These are phyloP conservation scores for Mercurialis annua DNA, from an alignment of 345 rosid genomes.

Conservation along the genomic window DNA sequence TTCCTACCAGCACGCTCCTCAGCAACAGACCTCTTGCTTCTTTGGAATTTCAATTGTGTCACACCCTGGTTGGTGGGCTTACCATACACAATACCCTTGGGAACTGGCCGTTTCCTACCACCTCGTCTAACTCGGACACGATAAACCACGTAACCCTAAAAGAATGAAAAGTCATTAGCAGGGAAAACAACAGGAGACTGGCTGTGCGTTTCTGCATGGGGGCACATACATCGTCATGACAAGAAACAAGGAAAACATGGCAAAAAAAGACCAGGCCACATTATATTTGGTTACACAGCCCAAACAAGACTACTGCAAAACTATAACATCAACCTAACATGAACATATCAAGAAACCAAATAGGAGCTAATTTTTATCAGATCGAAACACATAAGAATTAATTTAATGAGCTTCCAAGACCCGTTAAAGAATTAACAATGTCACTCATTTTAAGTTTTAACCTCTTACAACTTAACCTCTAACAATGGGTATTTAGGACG, in stretches of 20 bases:
- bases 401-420: no score
- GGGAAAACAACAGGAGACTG: no score
- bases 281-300: background rate
- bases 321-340: background rate
- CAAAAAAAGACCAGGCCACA: background rate
- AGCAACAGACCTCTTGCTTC: conserved; percentile 96
- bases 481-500: no score
- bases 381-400: no score
- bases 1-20: conserved; percentile 97
- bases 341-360: background rate
- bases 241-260: background rate
- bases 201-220: no score
- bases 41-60: conserved; percentile 92
- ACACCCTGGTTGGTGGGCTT: conserved; percentile 96
- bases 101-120: conserved; percentile 97
- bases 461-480: no score
- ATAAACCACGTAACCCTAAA: conserved; percentile 82
- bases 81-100: conserved; percentile 89
- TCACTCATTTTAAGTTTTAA: no score
- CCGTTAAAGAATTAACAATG: no score
- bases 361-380: conserved; percentile 9
- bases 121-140: conserved; percentile 89
- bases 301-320: background rate
- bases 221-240: no score
- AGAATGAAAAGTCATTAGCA: background rate